Evolutionary conservation across 2,329 filamentous ascomycete genomes (phyloP), one percentile per base, ranked within the genome.

Genomic region (Calonectria pauciramosa): DNA sequence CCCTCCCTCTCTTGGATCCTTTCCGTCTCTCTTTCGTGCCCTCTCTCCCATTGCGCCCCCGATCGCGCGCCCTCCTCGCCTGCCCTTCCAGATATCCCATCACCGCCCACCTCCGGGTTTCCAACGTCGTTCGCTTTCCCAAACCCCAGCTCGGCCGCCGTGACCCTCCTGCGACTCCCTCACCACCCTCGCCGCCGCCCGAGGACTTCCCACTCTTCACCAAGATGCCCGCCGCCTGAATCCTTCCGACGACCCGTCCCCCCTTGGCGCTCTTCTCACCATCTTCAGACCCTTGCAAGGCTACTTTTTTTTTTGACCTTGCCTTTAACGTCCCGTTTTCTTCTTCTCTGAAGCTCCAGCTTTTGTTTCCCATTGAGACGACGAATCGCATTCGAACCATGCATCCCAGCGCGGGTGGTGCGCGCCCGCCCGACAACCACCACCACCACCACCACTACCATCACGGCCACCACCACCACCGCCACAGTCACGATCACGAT

Each of bases 361-460:
- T 18, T 23, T 26, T 36, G 38, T 56, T 54, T 30, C 26, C 23
- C 44, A 34, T 51, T 32, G 44, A 66, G 30, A 65, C 63, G 30
- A 47, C 64, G 54, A 51, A 44, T 63, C 56, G 73, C 20, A 54
- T 73, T 74, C 75, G 71, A 75, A 74, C 74, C 75, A 82, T 82
- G 80, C 80, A 68, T 76, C 72, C 70, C 76, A 78, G 77, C 77
- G 75, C 75, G 70, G 74, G 74, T 63, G 74, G 72, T 78, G 73
- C 75, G 77, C 76, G 75, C 75, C 72, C 68, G 65, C 73, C 63
- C 20, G 41, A 79, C 75, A 68, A 80, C 73, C 74, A 71, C 71
- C 75, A 70, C 60, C 74, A 79, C 69, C 72, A 75, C 71, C 72
- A 78, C 68, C 74, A 76, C 71, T 68, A 74, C n/a, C n/a, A n/a